Evolutionary conservation across 306 rosid genomes (phyloP).

Genomic region (Castanea mollissima): DNA sequence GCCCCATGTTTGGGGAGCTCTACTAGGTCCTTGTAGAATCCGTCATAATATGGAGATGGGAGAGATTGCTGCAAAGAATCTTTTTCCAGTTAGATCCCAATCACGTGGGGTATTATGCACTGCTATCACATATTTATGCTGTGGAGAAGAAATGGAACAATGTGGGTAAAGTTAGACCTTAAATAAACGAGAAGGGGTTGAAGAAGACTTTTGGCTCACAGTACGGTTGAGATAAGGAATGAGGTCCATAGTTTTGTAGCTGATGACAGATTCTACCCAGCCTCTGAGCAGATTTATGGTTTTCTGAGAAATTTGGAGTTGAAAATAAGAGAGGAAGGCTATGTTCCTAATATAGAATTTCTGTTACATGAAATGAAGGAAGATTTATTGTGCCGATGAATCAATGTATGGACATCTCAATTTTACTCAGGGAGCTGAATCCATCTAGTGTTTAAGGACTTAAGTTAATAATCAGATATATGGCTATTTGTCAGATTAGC

Average conservation of each 20-base stretch:
- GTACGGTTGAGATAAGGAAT: constrained; percentile 48
- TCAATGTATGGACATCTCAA: neutral
- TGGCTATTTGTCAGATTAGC: neutral
- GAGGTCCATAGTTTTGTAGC: constrained; percentile 54
- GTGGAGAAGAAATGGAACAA: constrained; percentile 61
- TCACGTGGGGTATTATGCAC: constrained; percentile 60
- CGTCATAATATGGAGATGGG: constrained; percentile 62
- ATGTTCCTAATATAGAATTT: constrained; percentile 15
- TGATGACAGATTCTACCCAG: constrained; percentile 43
- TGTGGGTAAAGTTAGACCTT: constrained; percentile 50
- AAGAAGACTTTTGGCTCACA: constrained; percentile 55
- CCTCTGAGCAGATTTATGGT: constrained; percentile 44
- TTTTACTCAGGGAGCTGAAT: neutral
- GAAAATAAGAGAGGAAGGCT: constrained; percentile 46
- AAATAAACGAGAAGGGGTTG: constrained; percentile 57
- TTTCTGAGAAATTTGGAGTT: constrained; percentile 50
- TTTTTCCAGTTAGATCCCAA: constrained; percentile 54
- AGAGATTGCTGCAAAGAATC: constrained; percentile 63
- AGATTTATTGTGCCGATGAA: neutral
- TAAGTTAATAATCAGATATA: neutral
- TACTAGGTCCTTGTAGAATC: constrained; percentile 74
- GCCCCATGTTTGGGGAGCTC: constrained; percentile 76
- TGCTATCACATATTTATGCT: constrained; percentile 68
- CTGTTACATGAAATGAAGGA: neutral
- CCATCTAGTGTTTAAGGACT: neutral